Percentiles rank a stretch among this genome's conserved stretches.
Conservation (phyloP, 495 filamentous ascomycete species). For the Hypoxylon subgilvum region DNA sequence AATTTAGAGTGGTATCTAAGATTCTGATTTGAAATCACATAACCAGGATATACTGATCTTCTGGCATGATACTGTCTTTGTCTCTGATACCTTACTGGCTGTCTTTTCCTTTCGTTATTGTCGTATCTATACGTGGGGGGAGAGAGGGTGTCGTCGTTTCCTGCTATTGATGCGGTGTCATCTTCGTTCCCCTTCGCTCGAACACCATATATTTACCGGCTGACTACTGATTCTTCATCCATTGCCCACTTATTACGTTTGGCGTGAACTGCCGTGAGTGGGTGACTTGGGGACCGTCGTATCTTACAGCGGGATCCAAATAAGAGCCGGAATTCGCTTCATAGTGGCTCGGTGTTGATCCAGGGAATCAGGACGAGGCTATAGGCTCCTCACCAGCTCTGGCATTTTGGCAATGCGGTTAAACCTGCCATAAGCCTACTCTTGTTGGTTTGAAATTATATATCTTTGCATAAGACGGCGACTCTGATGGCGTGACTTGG, state of each 20-base stretch:
- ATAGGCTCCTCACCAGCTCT: not conserved
- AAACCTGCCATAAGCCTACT: not conserved
- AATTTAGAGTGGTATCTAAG: no score
- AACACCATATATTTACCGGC: no score
- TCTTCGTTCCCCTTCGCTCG: no score
- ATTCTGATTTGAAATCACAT: no score
- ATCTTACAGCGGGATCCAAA: not conserved
- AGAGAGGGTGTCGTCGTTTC: no score
- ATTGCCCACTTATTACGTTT: not conserved
- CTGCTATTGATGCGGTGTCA: no score
- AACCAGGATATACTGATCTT: no score
- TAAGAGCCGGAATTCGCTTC: not conserved
- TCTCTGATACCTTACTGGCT: no score
- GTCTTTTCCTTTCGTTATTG: no score
- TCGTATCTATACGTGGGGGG: no score
- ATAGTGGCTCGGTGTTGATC: slow-evolving; percentile 15
- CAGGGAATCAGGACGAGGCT: not conserved
- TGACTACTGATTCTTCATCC: not conserved
- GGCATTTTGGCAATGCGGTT: not conserved
- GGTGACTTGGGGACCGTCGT: not conserved
- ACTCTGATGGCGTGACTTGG: not conserved
- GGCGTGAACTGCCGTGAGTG: not conserved
- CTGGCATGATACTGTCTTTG: no score
- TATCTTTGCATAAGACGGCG: slow-evolving; percentile 10
- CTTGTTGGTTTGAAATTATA: slow-evolving; percentile 5